Evolutionary conservation across 371 early-diverging fungal species (phyloP).

Genomic region (Smittium culicis): DNA sequence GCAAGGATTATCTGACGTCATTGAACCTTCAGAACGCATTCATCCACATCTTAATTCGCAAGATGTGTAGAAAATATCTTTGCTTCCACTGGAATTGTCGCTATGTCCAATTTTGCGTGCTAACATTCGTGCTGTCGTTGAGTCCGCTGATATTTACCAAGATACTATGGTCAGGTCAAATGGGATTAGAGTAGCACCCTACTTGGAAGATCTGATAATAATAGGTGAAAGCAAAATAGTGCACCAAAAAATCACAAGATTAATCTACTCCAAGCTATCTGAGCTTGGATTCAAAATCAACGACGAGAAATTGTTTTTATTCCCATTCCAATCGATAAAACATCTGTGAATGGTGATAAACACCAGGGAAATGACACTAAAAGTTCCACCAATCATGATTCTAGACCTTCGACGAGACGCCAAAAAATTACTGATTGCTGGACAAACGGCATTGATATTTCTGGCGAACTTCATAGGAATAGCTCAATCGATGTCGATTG

Average conservation of each 20-base stretch:
- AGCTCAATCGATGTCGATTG: constrained; percentile 9
- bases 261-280: constrained; percentile 18
- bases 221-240: background rate
- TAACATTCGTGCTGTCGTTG: background rate
- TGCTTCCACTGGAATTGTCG: background rate
- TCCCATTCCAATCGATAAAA: constrained; percentile 27
- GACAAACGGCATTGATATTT: background rate
- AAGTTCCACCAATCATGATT: background rate
- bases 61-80: background rate
- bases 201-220: background rate
- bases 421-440: background rate
- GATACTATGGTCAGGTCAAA: background rate
- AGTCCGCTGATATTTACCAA: constrained; percentile 1
- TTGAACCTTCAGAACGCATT: constrained; percentile 1
- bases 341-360: constrained; percentile 31
- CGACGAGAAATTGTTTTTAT: constrained; percentile 17
- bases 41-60: background rate
- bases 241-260: constrained; percentile 15
- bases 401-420: background rate
- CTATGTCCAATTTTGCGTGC: constrained; percentile 30
- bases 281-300: constrained; percentile 28
- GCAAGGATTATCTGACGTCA: background rate
- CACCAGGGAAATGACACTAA: constrained; percentile 11
- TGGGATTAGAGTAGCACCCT: background rate
- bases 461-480: constrained; percentile 15